phyloP scores from a whole-genome alignment of 371 early-diverging fungal genomes.

The Lichtheimia hyalospora region DNA sequence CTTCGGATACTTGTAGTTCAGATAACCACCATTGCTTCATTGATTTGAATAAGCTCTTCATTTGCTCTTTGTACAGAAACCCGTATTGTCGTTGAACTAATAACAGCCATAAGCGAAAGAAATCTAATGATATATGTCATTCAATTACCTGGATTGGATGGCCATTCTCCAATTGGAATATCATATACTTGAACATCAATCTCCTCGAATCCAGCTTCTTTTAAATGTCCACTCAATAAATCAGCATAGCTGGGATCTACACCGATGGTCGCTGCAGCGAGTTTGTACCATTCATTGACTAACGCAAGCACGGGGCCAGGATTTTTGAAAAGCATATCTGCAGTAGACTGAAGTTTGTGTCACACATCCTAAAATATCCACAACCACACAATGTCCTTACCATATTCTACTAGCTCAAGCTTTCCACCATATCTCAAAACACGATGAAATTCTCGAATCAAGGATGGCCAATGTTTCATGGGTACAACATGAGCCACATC shows the following conservation, averaged over 20 bases:
- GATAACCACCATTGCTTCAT: conserved; percentile 49
- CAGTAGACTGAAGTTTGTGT: background rate
- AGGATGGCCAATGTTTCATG: conserved; percentile 32
- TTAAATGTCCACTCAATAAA: conserved; percentile 14
- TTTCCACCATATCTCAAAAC: conserved; percentile 47
- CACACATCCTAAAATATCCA: background rate
- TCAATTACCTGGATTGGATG: conserved; percentile 27
- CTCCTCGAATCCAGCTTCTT: conserved; percentile 33
- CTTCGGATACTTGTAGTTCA: conserved; percentile 22
- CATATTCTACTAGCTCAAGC: conserved; percentile 48
- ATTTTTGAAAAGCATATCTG: conserved; percentile 28
- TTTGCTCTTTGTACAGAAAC: conserved; percentile 45
- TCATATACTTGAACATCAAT: conserved; percentile 20
- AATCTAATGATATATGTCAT: too few species aligned
- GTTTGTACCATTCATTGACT: conserved; percentile 45
- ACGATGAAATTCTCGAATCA: conserved; percentile 39
- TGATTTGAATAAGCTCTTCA: conserved; percentile 37
- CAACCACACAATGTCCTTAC: conserved; percentile 12
- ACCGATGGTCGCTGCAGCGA: conserved; percentile 27
- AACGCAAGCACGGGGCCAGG: conserved; percentile 39
- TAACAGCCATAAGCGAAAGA: background rate
- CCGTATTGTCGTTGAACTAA: conserved; percentile 42
- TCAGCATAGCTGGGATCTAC: conserved; percentile 28
- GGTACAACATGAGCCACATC: conserved; percentile 45
- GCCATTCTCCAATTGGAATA: conserved; percentile 55